A percentile compares a stretch with the other conserved stretches of the same genome.
These are phyloP conservation scores for Phoma herbarum DNA, from an alignment of 2,329 filamentous ascomycete genomes.

Conservation along the genomic window DNA sequence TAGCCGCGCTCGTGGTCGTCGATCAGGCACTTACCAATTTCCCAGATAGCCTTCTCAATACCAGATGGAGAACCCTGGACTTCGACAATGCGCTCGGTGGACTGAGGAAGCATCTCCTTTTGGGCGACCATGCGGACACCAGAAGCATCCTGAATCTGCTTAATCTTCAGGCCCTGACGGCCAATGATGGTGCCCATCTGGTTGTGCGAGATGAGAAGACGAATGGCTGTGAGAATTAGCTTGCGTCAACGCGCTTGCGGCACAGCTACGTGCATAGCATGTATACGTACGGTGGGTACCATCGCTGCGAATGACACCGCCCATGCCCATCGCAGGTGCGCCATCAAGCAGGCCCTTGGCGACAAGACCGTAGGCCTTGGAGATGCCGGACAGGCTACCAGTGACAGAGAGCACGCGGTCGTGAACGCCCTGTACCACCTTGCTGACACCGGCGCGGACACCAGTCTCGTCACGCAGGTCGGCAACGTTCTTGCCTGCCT, in stretches of 20 bases:
- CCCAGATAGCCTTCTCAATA: constrained; percentile 96
- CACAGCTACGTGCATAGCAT: background rate
- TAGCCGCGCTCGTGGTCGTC: constrained; percentile 98
- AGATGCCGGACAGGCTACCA: constrained; percentile 85
- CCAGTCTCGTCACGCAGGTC: constrained; percentile 97
- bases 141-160: constrained; percentile 97
- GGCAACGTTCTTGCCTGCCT: constrained; percentile 97
- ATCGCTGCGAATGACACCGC: constrained; percentile 80
- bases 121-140: constrained; percentile 99
- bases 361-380: constrained; percentile 92
- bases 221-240: constrained; percentile 73
- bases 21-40: constrained; percentile 97
- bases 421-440: constrained; percentile 96
- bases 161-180: constrained; percentile 96
- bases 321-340: constrained; percentile 95
- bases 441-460: constrained; percentile 97
- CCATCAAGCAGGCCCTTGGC: constrained; percentile 91
- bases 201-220: constrained; percentile 98
- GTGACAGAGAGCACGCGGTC: constrained; percentile 97
- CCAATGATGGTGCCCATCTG: constrained; percentile 99
- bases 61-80: constrained; percentile 94
- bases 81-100: constrained; percentile 96
- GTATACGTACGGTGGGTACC: constrained; percentile 88
- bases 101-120: constrained; percentile 99
- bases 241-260: background rate